Evolutionary conservation across 202 grass and related monocot genomes (phyloP), one percentile per base, ranked within the genome.

Genomic region (Panicum virgatum): DNA sequence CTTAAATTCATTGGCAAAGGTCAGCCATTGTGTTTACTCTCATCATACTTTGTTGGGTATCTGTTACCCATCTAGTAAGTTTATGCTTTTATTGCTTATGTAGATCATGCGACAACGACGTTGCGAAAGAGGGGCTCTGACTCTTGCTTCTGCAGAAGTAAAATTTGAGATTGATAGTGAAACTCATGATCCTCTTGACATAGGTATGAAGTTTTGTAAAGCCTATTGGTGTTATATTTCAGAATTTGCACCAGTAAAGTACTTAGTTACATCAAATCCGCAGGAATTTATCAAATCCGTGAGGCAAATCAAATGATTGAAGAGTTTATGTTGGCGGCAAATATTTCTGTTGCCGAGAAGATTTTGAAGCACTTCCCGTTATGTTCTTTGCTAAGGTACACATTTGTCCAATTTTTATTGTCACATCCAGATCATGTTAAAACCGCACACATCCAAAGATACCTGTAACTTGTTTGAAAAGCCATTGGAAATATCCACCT

Each of bases 241-340:
- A 56, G 19, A 45, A 79, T 69, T 70, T 25, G 4, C 57, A 67
- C 46, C 27, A 15, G 56, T 59, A 54, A 85, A 82, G 57, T 54
- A 63, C 46, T 91, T 80, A 52, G 18, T 53, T 53, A 14, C 45
- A 52, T 39, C 26, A 76, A 77, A 39, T 86, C 80, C 65, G 88
- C 65, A 98, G 96, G 96, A 61, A 98, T 98, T 78, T 98, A 98
- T 93, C 96, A 98, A 98, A 96, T 98, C 70, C 84, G 92, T 0
- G 92, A 98, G 87, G 96, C 96, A 83, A 98, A 98, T 87, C 92
- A 98, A 86, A 98, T 98, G 96, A 95, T 98, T 19, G 96, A 98
- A 73, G 96, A 98, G 78, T 98, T 98, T 81, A 98, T 98, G 96
- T 88, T 96, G 69, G 90, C 92, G 83, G 96, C 92, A 40, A 98